phyloP scores from a whole-genome alignment of 2,329 filamentous ascomycete species.

The Fusarium hainanense region DNA sequence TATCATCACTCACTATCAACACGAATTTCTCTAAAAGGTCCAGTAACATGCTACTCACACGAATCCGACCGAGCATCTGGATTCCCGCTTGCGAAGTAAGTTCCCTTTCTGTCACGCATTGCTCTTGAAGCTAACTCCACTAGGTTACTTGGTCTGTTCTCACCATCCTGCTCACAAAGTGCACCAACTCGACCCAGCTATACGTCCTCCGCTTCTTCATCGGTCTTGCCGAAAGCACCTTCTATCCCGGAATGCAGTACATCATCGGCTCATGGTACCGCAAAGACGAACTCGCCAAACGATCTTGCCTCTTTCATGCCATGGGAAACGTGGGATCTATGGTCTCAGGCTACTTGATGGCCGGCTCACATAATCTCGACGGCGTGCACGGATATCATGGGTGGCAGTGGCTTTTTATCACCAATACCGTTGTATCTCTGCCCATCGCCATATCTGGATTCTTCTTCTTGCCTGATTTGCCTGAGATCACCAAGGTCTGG shows the following conservation, averaged over 20 bases:
- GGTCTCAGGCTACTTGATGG: constrained; percentile 50
- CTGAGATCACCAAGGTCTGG: constrained; percentile 45
- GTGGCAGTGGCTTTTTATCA: constrained; percentile 57
- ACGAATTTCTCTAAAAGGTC: neutral
- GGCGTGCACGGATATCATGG: constrained; percentile 60
- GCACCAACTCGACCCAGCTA: constrained; percentile 51
- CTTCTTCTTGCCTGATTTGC: constrained; percentile 48
- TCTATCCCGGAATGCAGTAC: constrained; percentile 55
- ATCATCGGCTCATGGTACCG: constrained; percentile 59
- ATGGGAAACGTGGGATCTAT: constrained; percentile 46
- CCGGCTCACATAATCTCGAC: constrained; percentile 54
- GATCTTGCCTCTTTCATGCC: constrained; percentile 56
- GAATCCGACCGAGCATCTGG: constrained; percentile 55
- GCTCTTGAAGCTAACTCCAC: neutral
- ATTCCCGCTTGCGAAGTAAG: constrained; percentile 52
- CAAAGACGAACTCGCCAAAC: constrained; percentile 56
- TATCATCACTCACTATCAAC: too few species aligned
- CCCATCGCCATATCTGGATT: constrained; percentile 50
- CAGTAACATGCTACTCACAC: constrained; percentile 52
- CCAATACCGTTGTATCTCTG: constrained; percentile 51
- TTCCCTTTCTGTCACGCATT: neutral
- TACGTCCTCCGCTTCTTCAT: constrained; percentile 58
- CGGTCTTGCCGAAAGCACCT: constrained; percentile 54
- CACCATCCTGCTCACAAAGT: constrained; percentile 44
- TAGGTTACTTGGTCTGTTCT: constrained; percentile 48